These are phyloP conservation scores for Iberis amara DNA, from an alignment of 441 rosid species.

Conservation along the genomic window DNA sequence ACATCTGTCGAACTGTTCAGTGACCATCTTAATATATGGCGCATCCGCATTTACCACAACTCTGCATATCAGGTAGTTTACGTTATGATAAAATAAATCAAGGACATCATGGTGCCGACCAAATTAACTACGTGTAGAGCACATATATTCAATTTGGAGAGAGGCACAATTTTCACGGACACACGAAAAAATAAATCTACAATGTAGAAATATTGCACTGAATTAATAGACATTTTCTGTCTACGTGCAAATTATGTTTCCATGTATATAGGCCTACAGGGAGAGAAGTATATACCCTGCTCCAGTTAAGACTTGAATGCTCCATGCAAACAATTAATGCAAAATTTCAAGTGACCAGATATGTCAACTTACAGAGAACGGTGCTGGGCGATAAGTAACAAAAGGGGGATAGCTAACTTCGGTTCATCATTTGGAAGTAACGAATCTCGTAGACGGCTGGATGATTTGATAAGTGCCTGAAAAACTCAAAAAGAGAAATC, in stretches of 20 bases:
- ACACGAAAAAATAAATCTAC: slow-evolving; percentile 15
- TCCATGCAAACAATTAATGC: slow-evolving; percentile 21
- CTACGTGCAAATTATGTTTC: slow-evolving; percentile 8
- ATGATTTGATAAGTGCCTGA: slow-evolving; percentile 95
- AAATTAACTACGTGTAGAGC: slow-evolving; percentile 8
- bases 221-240: slow-evolving; percentile 1
- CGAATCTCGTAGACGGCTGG: slow-evolving; percentile 88
- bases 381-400: slow-evolving; percentile 93
- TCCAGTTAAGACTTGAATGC: slow-evolving; percentile 16
- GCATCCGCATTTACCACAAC: slow-evolving; percentile 90
- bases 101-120: slow-evolving; percentile 7
- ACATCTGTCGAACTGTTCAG: slow-evolving; percentile 97
- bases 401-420: slow-evolving; percentile 85
- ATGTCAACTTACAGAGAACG: slow-evolving; percentile 80
- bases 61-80: slow-evolving; percentile 48
- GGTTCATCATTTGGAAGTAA: slow-evolving; percentile 96
- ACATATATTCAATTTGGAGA: slow-evolving; percentile 15
- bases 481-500: slow-evolving; percentile 21
- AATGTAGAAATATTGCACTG: slow-evolving; percentile 17
- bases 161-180: slow-evolving; percentile 10
- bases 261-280: slow-evolving; percentile 8
- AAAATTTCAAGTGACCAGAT: slow-evolving; percentile 6
- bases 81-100: slow-evolving; percentile 12
- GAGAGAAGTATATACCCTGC: slow-evolving; percentile 7
- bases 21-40: slow-evolving; percentile 98